Conservation (phyloP, 768 basidiomycete genomes). For the Tulasnella sp. region DNA sequence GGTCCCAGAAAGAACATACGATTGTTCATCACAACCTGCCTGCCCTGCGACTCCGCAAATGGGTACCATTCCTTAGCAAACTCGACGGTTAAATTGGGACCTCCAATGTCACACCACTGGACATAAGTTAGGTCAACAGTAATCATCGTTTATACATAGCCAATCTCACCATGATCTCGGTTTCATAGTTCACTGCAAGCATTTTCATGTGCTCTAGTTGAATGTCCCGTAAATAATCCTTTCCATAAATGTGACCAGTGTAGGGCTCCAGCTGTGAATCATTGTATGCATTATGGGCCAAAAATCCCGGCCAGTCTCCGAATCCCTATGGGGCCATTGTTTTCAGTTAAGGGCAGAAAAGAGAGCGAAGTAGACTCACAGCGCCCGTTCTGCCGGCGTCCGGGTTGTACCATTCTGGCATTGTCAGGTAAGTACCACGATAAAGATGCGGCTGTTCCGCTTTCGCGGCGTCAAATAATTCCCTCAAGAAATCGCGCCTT, state of each 20-base stretch:
- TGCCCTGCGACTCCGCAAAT: slow-evolving; percentile 22
- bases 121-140: slow-evolving; percentile 16
- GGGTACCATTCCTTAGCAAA: slow-evolving; percentile 19
- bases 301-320: slow-evolving; percentile 38
- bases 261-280: slow-evolving; percentile 38
- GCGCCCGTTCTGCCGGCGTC: slow-evolving; percentile 30
- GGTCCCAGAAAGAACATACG: slow-evolving; percentile 22
- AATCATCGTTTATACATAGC: not conserved
- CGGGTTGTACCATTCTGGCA: slow-evolving; percentile 47
- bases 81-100: slow-evolving; percentile 18
- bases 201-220: slow-evolving; percentile 41
- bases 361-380: too few relatives aligned
- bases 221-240: slow-evolving; percentile 40
- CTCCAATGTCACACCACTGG: slow-evolving; percentile 46
- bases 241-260: slow-evolving; percentile 37
- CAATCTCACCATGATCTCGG: slow-evolving; percentile 40
- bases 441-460: slow-evolving; percentile 37
- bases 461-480: slow-evolving; percentile 39
- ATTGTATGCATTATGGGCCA: slow-evolving; percentile 41
- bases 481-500: slow-evolving; percentile 38
- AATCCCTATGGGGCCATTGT: too few relatives aligned
- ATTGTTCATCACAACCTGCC: slow-evolving; percentile 38
- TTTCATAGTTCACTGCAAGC: slow-evolving; percentile 35
- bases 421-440: slow-evolving; percentile 45
- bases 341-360: too few relatives aligned